phyloP scores from a whole-genome alignment of 805 yeast genomes.

The Candida silvicultrix region DNA sequence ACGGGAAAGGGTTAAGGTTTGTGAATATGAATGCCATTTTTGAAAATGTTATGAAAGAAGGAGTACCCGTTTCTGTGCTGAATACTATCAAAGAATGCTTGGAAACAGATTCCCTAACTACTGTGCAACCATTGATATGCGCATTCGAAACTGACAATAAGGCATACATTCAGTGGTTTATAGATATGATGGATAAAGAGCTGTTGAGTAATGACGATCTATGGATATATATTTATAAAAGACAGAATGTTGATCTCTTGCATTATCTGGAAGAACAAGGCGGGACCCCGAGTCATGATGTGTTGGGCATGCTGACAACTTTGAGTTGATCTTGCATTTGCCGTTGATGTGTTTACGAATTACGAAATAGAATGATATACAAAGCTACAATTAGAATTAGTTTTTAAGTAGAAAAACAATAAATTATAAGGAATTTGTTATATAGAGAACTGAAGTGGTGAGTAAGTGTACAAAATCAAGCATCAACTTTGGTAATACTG shows the following conservation, averaged over 20 bases:
- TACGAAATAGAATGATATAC: not conserved
- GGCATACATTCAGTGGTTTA: slow-evolving; percentile 12
- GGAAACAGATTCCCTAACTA: slow-evolving; percentile 3
- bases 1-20: slow-evolving; percentile 7
- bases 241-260: slow-evolving; percentile 5
- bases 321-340: not conserved
- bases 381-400: too few relatives aligned
- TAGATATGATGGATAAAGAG: slow-evolving; percentile 5
- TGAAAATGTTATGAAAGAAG: slow-evolving; percentile 3
- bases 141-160: slow-evolving; percentile 8
- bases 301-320: slow-evolving; percentile 2
- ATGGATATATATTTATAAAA: slow-evolving; percentile 12
- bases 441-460: not conserved
- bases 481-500: slow-evolving; percentile 10
- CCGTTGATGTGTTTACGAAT: not conserved
- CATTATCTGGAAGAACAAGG: slow-evolving; percentile 14
- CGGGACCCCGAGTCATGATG: slow-evolving; percentile 16
- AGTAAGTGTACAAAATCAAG: not conserved
- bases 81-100: slow-evolving; percentile 3
- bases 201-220: slow-evolving; percentile 12
- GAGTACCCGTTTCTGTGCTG: not conserved
- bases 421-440: not conserved
- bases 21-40: slow-evolving; percentile 4
- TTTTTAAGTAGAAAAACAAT: not conserved
- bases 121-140: slow-evolving; percentile 10